phyloP scores from a whole-genome alignment of 2,329 filamentous ascomycete genomes.

The Xylariomycetidae sp. region DNA sequence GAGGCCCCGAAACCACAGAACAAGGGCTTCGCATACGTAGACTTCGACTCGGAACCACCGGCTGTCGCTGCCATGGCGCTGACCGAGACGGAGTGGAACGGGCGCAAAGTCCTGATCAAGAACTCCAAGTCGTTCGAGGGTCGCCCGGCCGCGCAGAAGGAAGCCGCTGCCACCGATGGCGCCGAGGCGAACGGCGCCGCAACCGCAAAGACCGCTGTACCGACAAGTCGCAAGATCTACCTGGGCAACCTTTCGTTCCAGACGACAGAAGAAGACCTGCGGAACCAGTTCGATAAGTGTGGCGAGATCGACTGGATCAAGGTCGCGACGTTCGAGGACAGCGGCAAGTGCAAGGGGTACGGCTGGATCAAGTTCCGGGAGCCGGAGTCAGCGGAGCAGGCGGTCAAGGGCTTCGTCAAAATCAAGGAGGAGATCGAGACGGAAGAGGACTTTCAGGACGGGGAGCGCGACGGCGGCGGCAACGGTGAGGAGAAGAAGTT shows the following conservation, averaged over 20 bases:
- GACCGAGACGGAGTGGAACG: slow-evolving; percentile 73
- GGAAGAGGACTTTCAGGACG: slow-evolving; percentile 53
- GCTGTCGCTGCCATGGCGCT: slow-evolving; percentile 74
- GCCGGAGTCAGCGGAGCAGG: slow-evolving; percentile 64
- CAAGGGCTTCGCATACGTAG: slow-evolving; percentile 94
- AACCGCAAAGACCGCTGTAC: slow-evolving; percentile 26
- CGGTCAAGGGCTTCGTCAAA: slow-evolving; percentile 75
- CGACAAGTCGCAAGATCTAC: slow-evolving; percentile 73
- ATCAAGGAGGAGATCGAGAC: slow-evolving; percentile 60
- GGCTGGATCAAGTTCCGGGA: slow-evolving; percentile 91
- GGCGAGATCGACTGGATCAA: slow-evolving; percentile 78
- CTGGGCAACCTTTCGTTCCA: slow-evolving; percentile 85
- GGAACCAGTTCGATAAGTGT: slow-evolving; percentile 77
- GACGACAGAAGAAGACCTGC: slow-evolving; percentile 72
- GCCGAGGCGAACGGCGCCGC: slow-evolving; percentile 23
- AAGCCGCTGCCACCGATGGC: slow-evolving; percentile 25
- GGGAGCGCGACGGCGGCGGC: slow-evolving; percentile 36
- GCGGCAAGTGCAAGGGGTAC: slow-evolving; percentile 96
- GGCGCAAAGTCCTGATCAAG: slow-evolving; percentile 86
- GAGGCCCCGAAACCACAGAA: slow-evolving; percentile 47
- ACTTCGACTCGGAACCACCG: slow-evolving; percentile 68
- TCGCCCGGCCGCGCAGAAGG: slow-evolving; percentile 72
- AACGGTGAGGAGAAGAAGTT: slow-evolving; percentile 45
- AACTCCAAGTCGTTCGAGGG: slow-evolving; percentile 85
- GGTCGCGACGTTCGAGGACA: slow-evolving; percentile 92